Base-by-base conservation (phyloP, 768 basidiomycete genomes). In the Nidularia sp. region DNA sequence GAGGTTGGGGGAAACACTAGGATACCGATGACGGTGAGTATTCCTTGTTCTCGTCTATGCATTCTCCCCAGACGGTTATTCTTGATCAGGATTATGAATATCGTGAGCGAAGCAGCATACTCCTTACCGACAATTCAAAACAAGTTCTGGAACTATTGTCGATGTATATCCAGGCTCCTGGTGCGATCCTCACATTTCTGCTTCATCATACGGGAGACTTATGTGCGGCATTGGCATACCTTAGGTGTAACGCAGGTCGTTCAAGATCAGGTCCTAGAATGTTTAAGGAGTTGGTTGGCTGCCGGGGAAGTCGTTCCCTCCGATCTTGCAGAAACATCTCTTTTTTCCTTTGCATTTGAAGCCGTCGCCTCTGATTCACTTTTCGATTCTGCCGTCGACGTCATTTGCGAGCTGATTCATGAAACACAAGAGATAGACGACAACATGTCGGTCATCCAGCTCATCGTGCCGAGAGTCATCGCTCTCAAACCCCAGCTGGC, bases 381-480 rank as follows among this genome's bases (percentile, higher is more conserved):
- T n/a, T 98, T 98, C 64, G 97, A 99, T 60, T 68, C 86, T 5
- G 95, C 93, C 1, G 92, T 95, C 36, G 90, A 97, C 54, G 86
- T 91, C 34, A 78, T 98, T 53, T 95, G 92, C 67, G 93, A 97
- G 65, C 72, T 98, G 60, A 93, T 98, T 50, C 97, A 98, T 68
- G 97, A 99, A 67, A 98, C 97, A 0, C 95, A 98, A 69, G 97
- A 99, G 68, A 80, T 97, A 32, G 89, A 96, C 54, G 96, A 98
- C 32, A 94, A 93, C 63, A 90, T 95, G 84, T 69, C 81, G 18
- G 83, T 90, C 57, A 94, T 98, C 60, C 80, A 97, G 62, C 75
- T 86, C 54, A 86, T 99, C 52, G 85, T 98, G 0, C 93, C 93
- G 1, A 79, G 83, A n/a, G 76, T 98, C 43, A 86, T 96, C 52